Conservation (phyloP, 2,329 filamentous ascomycete genomes). For the Fusarium globosum region DNA sequence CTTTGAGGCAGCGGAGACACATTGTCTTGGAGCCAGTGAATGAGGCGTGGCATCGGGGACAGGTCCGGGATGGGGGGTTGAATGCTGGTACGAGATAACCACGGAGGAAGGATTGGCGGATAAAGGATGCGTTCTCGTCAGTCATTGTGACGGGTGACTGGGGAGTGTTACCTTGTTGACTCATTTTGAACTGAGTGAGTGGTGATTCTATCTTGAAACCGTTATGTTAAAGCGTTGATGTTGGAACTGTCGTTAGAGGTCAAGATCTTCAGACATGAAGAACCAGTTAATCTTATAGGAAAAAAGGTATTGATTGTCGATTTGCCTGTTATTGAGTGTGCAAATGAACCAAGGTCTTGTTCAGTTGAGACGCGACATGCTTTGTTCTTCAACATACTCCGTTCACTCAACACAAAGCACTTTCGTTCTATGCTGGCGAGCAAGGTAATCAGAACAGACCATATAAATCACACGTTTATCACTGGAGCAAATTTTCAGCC, state of each 20-base stretch:
- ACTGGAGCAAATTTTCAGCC: rapidly evolving
- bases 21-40: neutral
- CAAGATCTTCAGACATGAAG: too few relatives aligned
- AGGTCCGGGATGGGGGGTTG: neutral
- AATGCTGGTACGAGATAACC: slow-evolving; percentile 24
- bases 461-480: too few relatives aligned
- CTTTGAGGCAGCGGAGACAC: slow-evolving; percentile 19
- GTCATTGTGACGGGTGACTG: neutral
- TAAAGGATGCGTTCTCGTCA: slow-evolving; percentile 1
- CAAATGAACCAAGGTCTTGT: neutral
- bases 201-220: neutral
- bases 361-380: neutral
- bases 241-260: neutral
- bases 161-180: slow-evolving; percentile 7
- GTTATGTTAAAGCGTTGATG: neutral
- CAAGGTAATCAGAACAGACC: neutral
- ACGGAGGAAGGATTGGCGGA: slow-evolving; percentile 13
- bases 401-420: neutral
- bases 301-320: rapidly evolving
- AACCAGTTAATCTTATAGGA: neutral
- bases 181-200: neutral
- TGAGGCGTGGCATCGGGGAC: neutral
- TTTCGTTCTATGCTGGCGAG: neutral
- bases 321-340: neutral
- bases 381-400: neutral